Conservation (phyloP, 2,329 filamentous ascomycete genomes). For the Phialocephala subalpina region DNA sequence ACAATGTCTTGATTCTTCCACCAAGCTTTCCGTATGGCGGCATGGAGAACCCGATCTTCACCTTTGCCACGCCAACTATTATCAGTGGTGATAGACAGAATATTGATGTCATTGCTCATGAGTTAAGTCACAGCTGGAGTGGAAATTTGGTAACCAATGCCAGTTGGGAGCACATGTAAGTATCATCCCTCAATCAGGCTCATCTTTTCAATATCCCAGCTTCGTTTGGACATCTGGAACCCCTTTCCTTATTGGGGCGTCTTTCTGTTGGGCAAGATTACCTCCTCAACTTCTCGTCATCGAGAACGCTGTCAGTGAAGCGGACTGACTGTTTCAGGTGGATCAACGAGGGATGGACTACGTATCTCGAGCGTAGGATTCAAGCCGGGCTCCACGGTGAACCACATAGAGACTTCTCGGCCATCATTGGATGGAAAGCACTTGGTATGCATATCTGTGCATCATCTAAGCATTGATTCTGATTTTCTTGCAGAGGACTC, state of each 20-base stretch:
- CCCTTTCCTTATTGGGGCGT: no score
- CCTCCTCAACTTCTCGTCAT: no score
- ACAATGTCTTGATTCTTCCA: slow-evolving; percentile 91
- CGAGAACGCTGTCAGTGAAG: no score
- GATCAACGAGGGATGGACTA: slow-evolving; percentile 88
- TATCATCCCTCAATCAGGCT: slow-evolving; percentile 24
- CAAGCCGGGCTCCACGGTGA: slow-evolving; percentile 81
- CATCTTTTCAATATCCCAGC: no score
- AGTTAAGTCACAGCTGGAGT: slow-evolving; percentile 81
- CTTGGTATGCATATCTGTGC: slow-evolving; percentile 39
- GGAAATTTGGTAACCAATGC: slow-evolving; percentile 84
- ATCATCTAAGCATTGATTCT: slow-evolving; percentile 3
- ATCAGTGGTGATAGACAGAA: slow-evolving; percentile 92
- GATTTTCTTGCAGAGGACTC: slow-evolving; percentile 66
- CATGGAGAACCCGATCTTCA: slow-evolving; percentile 94
- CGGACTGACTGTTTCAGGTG: slow-evolving; percentile 55
- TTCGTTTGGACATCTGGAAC: no score
- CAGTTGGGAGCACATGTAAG: slow-evolving; percentile 82
- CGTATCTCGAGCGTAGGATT: slow-evolving; percentile 90
- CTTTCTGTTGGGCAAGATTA: no score
- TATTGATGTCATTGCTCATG: slow-evolving; percentile 95
- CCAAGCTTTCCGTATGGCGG: slow-evolving; percentile 90
- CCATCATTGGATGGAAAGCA: slow-evolving; percentile 95
- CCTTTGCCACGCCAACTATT: slow-evolving; percentile 93
- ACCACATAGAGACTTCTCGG: slow-evolving; percentile 88